phyloP scores from a whole-genome alignment of 495 filamentous ascomycete species.

The Annulohypoxylon maeteangense region DNA sequence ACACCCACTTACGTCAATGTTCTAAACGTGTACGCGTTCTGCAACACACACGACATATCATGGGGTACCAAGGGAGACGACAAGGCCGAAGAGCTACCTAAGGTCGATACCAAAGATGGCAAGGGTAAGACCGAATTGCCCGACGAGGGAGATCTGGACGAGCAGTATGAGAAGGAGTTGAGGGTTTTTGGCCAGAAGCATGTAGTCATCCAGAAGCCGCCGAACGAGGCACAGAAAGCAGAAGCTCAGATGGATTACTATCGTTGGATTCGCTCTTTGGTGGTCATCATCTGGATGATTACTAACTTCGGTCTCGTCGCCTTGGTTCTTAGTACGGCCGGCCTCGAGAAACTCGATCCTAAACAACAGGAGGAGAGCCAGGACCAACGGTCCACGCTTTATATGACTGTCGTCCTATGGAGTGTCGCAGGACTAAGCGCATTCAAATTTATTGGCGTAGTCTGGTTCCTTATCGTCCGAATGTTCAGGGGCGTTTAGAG shows the following conservation, averaged over 20 bases:
- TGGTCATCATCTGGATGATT: constrained; percentile 96
- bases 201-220: constrained; percentile 71
- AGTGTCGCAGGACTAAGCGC: constrained; percentile 85
- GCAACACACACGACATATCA: constrained; percentile 96
- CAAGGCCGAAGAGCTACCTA: constrained; percentile 83
- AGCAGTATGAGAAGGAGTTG: constrained; percentile 91
- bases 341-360: constrained; percentile 72
- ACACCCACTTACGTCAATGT: constrained; percentile 97
- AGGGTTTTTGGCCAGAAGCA: constrained; percentile 74
- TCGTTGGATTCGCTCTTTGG: constrained; percentile 89
- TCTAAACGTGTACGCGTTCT: constrained; percentile 97
- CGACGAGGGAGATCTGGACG: constrained; percentile 82
- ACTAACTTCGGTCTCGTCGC: constrained; percentile 91
- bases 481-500: constrained; percentile 77
- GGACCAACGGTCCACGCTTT: constrained; percentile 71
- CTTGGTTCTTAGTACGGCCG: constrained; percentile 86
- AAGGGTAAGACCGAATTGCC: constrained; percentile 95
- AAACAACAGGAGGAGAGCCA: constrained; percentile 57
- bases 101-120: constrained; percentile 86
- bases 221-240: constrained; percentile 64
- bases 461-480: constrained; percentile 95
- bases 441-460: constrained; percentile 89
- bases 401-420: constrained; percentile 92
- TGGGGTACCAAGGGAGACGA: constrained; percentile 98
- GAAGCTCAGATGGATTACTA: constrained; percentile 99